Conservation (phyloP, 345 rosid genomes). For the Melaleuca alternifolia region DNA sequence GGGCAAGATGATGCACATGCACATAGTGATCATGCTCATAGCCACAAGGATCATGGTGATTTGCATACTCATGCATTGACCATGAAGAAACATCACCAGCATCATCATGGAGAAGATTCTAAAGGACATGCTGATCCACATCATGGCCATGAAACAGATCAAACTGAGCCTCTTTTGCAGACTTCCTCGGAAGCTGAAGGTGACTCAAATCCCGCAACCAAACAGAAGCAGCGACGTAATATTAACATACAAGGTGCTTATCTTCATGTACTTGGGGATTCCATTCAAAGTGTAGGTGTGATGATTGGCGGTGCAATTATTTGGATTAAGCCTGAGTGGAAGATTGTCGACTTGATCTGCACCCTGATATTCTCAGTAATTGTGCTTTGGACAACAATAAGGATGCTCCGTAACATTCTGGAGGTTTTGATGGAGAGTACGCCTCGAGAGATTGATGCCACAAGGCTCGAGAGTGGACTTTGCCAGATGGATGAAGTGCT, state of each 20-base stretch:
- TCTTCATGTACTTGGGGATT: conserved; percentile 82
- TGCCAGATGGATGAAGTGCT: conserved; percentile 61
- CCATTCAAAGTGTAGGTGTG: conserved; percentile 72
- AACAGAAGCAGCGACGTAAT: conserved; percentile 30
- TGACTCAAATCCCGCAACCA: conserved; percentile 8
- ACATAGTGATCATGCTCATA: conserved; percentile 8
- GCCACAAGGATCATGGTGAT: conserved; percentile 5
- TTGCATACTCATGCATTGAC: conserved; percentile 3
- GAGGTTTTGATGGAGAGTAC: conserved; percentile 89
- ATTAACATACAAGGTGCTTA: conserved; percentile 72
- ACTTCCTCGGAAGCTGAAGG: not conserved
- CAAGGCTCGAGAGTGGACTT: conserved; percentile 53
- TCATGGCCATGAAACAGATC: conserved; percentile 18
- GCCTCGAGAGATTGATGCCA: conserved; percentile 74
- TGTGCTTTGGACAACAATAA: conserved; percentile 71
- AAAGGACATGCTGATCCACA: conserved; percentile 11
- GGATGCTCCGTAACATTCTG: conserved; percentile 57
- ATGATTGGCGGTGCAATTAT: conserved; percentile 78
- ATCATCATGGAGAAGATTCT: conserved; percentile 22
- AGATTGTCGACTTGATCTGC: conserved; percentile 63
- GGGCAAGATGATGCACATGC: conserved; percentile 21
- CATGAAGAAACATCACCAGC: not conserved
- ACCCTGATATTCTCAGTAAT: conserved; percentile 61
- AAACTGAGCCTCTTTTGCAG: conserved; percentile 23
- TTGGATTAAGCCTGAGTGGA: conserved; percentile 65